Evolutionary conservation across 2,329 filamentous ascomycete species (phyloP), one percentile per base, ranked within the genome.

Genomic region (Ilyonectria destructans): DNA sequence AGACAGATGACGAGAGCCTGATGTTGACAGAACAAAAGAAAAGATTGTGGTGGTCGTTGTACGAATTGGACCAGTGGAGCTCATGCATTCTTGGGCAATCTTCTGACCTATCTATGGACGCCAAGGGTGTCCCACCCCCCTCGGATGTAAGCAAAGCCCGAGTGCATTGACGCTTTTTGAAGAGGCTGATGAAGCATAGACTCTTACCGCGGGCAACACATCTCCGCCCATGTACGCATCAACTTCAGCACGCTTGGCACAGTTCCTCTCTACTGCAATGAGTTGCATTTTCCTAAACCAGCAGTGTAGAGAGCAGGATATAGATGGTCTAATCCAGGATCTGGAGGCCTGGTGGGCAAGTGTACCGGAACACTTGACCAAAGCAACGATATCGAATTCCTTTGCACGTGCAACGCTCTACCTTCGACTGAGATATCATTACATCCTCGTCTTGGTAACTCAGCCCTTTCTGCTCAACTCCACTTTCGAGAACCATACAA

Each of bases 231-330:
- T 54, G 26, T 54, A 54, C 26, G 49, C 49, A 1, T 54, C 29
- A 4, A 26, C 49, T 9, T 54, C 49, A n/a, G 49, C 26, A 8
- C 26, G 29, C 19, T n/a, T 54, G 26, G 26, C 49, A n/a, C 49
- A 29, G 26, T 54, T 54, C 10, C 49, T 54, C 26, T 54, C 49
- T 3, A n/a, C 10, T 1, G 49, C 49, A 8, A 54, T 54, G 49
- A 54, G 17, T n/a, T 54, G 26, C 49, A 54, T 54, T 8, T 54
- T 54, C 26, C 23, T 54, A 12, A 54, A 54, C 15, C 49, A 54
- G 26, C 26, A 54, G 19, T 35, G 49, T 12, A 33, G 17, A 33
- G 15, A 54, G 26, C 49, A 54, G 6, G 49, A 54, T 21, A 26
- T 35, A 4, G 6, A 35, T 37, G 1, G 3, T 7, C 29, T 54